Evolutionary conservation across 768 basidiomycete species (phyloP).

Genomic region (Tylopilus rubrobrunneus): DNA sequence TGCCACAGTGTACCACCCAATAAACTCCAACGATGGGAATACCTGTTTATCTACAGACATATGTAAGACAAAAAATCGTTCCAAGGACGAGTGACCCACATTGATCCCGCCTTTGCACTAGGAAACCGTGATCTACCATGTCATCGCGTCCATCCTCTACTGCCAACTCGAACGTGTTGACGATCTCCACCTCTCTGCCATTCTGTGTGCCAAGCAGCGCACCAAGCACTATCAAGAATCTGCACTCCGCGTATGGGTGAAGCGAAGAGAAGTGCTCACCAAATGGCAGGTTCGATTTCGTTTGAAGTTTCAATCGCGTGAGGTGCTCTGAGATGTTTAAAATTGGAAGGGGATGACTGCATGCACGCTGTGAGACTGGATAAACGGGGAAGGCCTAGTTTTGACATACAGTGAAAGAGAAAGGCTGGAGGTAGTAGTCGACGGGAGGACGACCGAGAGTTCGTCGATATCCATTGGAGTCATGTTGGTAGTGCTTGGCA

Average conservation of each 20-base stretch:
- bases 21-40: conserved; percentile 94
- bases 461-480: conserved; percentile 77
- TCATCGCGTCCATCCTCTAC: conserved; percentile 49
- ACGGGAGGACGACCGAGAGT: conserved; percentile 66
- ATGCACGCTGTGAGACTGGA: conserved; percentile 18
- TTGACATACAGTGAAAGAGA: conserved; percentile 65
- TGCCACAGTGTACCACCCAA: conserved; percentile 96
- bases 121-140: conserved; percentile 75
- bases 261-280: conserved; percentile 40
- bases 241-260: not conserved
- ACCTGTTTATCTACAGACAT: conserved; percentile 83
- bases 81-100: conserved; percentile 44
- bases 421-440: conserved; percentile 68
- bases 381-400: not conserved
- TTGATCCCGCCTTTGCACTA: conserved; percentile 81
- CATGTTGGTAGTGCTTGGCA: conserved; percentile 28
- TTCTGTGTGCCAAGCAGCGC: conserved; percentile 92
- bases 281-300: conserved; percentile 55
- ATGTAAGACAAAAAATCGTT: conserved; percentile 2
- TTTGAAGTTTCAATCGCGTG: conserved; percentile 79
- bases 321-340: conserved; percentile 96
- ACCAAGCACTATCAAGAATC: conserved; percentile 66
- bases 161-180: conserved; percentile 93
- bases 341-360: conserved; percentile 92
- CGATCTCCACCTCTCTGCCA: conserved; percentile 94